phyloP scores from a whole-genome alignment of 768 basidiomycete species.

The Boletus pseudo-olivaceus region DNA sequence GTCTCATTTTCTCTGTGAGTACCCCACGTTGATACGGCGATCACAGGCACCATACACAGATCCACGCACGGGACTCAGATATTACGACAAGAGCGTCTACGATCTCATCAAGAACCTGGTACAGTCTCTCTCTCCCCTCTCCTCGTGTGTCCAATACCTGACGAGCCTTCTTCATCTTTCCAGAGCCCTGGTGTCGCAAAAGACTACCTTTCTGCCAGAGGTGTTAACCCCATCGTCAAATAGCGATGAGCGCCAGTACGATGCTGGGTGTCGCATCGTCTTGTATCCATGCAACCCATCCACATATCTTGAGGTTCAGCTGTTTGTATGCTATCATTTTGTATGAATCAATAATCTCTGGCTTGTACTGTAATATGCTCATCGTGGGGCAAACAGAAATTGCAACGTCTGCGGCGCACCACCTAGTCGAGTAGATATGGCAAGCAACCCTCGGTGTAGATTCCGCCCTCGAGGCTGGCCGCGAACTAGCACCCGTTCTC shows the following conservation, averaged over 20 bases:
- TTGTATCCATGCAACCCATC: background rate
- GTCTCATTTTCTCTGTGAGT: too few species aligned
- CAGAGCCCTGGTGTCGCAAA: slow-evolving; percentile 68
- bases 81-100: slow-evolving; percentile 86
- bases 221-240: slow-evolving; percentile 48
- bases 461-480: slow-evolving; percentile 15
- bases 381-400: too few species aligned
- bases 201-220: slow-evolving; percentile 63
- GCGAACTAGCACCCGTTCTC: slow-evolving; percentile 13
- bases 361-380: too few species aligned
- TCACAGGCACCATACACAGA: slow-evolving; percentile 74
- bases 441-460: background rate
- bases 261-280: background rate
- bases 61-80: slow-evolving; percentile 73
- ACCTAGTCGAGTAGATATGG: too few species aligned
- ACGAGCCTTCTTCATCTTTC: background rate
- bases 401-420: too few species aligned
- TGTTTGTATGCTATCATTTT: background rate
- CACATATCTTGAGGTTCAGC: background rate
- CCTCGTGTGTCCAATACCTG: background rate
- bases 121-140: slow-evolving; percentile 6
- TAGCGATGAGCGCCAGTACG: slow-evolving; percentile 10
- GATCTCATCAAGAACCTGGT: slow-evolving; percentile 76
- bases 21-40: background rate
- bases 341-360: too few species aligned